Evolutionary conservation across 2,329 filamentous ascomycete genomes (phyloP).

Genomic region (Knoxdaviesia capensis): DNA sequence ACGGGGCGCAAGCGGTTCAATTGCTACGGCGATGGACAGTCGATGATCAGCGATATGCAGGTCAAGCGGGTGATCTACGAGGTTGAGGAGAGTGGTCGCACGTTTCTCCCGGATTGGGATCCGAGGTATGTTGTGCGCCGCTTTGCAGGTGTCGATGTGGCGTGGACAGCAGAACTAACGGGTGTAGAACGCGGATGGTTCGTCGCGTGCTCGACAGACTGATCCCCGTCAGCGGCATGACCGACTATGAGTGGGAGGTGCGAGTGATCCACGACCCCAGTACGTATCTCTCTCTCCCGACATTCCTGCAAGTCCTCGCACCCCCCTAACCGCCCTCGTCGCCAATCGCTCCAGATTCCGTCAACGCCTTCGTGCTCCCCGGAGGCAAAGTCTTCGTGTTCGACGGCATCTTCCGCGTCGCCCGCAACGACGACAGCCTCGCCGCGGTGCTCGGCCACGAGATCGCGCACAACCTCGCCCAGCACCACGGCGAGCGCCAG

Average conservation of each 20-base stretch:
- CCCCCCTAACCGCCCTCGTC: background rate
- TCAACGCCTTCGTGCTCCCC: slow-evolving; percentile 62
- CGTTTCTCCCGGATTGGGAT: slow-evolving; percentile 40
- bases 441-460: slow-evolving; percentile 64
- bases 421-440: slow-evolving; percentile 44
- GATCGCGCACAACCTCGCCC: slow-evolving; percentile 56
- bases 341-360: slow-evolving; percentile 17
- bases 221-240: slow-evolving; percentile 45
- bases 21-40: slow-evolving; percentile 26
- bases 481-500: slow-evolving; percentile 45
- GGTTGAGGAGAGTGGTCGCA: slow-evolving; percentile 26
- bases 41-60: slow-evolving; percentile 30
- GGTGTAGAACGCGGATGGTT: slow-evolving; percentile 27
- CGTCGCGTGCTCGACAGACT: slow-evolving; percentile 43
- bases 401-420: slow-evolving; percentile 50
- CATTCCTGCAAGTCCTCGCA: too few species aligned
- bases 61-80: slow-evolving; percentile 36
- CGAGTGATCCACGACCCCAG: slow-evolving; percentile 48
- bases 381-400: slow-evolving; percentile 67
- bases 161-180: too few species aligned
- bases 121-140: slow-evolving; percentile 10
- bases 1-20: slow-evolving; percentile 58
- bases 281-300: slow-evolving; percentile 10
- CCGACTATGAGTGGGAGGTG: slow-evolving; percentile 45
- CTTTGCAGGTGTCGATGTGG: too few species aligned